phyloP scores from a whole-genome alignment of 441 rosid species.

The Pelargonium fulgidum region DNA sequence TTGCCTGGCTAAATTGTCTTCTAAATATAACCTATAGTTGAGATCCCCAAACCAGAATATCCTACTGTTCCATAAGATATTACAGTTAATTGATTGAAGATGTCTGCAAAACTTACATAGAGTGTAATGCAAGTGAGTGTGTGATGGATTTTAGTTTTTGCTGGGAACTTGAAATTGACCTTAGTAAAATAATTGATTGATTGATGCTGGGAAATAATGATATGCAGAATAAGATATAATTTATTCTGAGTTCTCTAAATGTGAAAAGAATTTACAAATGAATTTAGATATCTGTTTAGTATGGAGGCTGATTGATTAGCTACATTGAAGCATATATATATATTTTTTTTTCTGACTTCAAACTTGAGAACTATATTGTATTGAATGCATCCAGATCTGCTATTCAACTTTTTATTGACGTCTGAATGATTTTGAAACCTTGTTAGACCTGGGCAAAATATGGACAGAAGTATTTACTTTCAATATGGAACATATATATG shows the following conservation, averaged over 20 bases:
- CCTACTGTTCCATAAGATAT: slow-evolving; percentile 32
- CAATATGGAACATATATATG: too few species aligned
- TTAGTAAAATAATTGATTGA: not conserved
- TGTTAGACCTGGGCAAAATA: slow-evolving; percentile 18
- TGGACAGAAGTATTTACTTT: not conserved
- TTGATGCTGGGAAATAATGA: not conserved
- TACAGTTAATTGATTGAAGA: slow-evolving; percentile 7
- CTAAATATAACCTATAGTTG: slow-evolving; percentile 57
- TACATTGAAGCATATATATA: slow-evolving; percentile 8
- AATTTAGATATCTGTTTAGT: not conserved
- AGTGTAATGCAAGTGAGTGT: not conserved
- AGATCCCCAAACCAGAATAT: slow-evolving; percentile 83
- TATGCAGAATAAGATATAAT: not conserved
- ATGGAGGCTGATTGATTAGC: slow-evolving; percentile 61
- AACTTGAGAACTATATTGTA: slow-evolving; percentile 47
- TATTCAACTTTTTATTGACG: slow-evolving; percentile 37
- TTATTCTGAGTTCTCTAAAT: not conserved
- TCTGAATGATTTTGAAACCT: slow-evolving; percentile 48
- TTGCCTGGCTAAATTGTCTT: slow-evolving; percentile 46
- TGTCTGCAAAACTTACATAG: not conserved
- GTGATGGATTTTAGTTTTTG: not conserved
- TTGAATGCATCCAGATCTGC: not conserved
- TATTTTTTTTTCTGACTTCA: not conserved
- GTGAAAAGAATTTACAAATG: not conserved
- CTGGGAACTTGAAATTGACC: not conserved